These are phyloP conservation scores for Paramecium octaurelia DNA, from an alignment of 73 alveolate genomes.

Conservation along the genomic window DNA sequence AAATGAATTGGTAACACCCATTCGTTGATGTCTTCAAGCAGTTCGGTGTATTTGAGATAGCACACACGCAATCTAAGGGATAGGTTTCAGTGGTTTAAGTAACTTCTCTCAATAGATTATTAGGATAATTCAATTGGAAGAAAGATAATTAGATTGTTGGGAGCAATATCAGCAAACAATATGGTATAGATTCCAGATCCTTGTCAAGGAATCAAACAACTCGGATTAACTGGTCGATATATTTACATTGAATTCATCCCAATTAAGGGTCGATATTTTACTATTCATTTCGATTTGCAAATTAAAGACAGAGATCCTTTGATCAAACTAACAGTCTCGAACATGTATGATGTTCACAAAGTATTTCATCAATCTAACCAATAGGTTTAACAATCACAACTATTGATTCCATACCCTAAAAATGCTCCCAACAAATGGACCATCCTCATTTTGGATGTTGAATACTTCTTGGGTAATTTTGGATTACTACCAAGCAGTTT, in stretches of 20 bases:
- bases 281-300: slow-evolving; percentile 51
- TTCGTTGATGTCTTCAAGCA: slow-evolving; percentile 58
- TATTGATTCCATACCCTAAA: slow-evolving; percentile 53
- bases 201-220: slow-evolving; percentile 46
- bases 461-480: slow-evolving; percentile 50
- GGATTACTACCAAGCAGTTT: slow-evolving; percentile 52
- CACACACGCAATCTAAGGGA: slow-evolving; percentile 42
- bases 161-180: slow-evolving; percentile 54
- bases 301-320: slow-evolving; percentile 58
- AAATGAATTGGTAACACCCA: slow-evolving; percentile 63
- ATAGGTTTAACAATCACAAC: background rate
- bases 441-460: slow-evolving; percentile 44
- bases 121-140: slow-evolving; percentile 54
- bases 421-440: slow-evolving; percentile 63
- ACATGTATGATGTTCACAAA: slow-evolving; percentile 58
- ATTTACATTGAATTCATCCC: slow-evolving; percentile 52
- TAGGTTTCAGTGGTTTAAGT: slow-evolving; percentile 29
- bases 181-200: slow-evolving; percentile 55
- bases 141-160: slow-evolving; percentile 51
- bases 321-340: slow-evolving; percentile 47
- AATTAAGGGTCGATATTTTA: slow-evolving; percentile 45
- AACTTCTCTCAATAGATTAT: background rate
- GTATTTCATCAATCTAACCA: background rate
- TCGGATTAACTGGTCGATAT: slow-evolving; percentile 54
- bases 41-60: slow-evolving; percentile 56